Evolutionary conservation across 495 filamentous ascomycete species (phyloP), one percentile per base, ranked within the genome.

Genomic region (Collariella sp.): DNA sequence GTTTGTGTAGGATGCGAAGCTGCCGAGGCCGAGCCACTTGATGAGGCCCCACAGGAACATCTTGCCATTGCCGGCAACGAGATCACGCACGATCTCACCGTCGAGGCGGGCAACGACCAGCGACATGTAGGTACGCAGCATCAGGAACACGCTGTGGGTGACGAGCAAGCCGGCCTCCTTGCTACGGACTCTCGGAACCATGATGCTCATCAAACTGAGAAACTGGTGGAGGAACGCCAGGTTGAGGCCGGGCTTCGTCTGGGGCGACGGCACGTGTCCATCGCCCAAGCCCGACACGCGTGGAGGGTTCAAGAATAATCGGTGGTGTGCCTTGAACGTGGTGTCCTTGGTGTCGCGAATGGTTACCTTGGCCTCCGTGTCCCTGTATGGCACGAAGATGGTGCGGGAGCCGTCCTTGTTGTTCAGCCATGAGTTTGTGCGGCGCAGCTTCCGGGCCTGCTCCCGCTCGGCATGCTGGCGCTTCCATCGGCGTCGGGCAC

Each of bases 211-310:
- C 42, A 99, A 74, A 62, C 90, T 95, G 42, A 96, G 77, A 61
- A 97, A 95, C 70, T 99, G 94, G 66, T 99, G 93, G 20, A 99
- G 71, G 65, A 99, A 99, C n/a, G 94, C 94, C 42, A 97, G 77
- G 66, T 99, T 99, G 46, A 99, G 72, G 5, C 94, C 94, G 1
- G 94, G 91, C 66, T 95, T 97, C 2, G 88, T 88, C 59, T 93
- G 85, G 6, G 87, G 78, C 6, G 94, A 88, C 5, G 93, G 93
- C 12, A 91, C 88, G n/a, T 80, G 76, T 7, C 82, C 83, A 64
- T 91, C 86, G n/a, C 76, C 78, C 26, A 86, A 74, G 5, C 86
- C 83, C 16, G 87, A 83, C 16, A 86, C 84, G 48, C 85, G 76
- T 18, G 91, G 89, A 0, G 93, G 90, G 60, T 94, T 90, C 31